Evolutionary conservation across 768 basidiomycete species (phyloP).

Genomic region (Boletus sp.): DNA sequence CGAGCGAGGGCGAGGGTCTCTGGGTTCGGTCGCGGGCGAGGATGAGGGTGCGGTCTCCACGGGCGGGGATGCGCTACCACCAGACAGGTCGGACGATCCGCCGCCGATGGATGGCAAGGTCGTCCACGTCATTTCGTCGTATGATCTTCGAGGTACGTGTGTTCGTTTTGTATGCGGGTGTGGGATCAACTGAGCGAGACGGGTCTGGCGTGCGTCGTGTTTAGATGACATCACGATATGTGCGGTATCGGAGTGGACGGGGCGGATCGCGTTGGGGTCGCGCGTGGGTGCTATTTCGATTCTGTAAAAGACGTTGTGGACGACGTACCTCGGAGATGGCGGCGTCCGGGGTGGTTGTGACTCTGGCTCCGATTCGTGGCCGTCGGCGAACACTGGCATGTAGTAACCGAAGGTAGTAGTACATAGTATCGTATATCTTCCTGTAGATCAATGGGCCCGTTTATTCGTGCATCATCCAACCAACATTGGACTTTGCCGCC

Average conservation of each 20-base stretch:
- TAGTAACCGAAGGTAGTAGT: no score
- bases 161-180: neutral
- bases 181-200: neutral
- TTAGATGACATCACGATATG: conserved; percentile 46
- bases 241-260: conserved; percentile 45
- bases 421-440: no score
- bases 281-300: conserved; percentile 33
- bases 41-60: neutral
- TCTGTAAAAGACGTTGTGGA: neutral
- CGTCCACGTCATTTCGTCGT: conserved; percentile 21
- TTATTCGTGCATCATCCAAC: no score
- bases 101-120: conserved; percentile 12
- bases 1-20: neutral
- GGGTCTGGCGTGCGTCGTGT: neutral
- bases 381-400: no score
- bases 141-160: conserved; percentile 31
- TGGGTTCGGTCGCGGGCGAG: neutral
- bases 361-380: neutral
- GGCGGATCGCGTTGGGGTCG: conserved; percentile 43
- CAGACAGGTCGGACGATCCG: neutral
- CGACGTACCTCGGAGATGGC: neutral
- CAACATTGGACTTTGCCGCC: no score
- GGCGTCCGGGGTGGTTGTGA: neutral
- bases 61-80: neutral
- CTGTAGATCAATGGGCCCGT: no score